A percentile compares a stretch with the other conserved stretches of the same genome.
phyloP scores from a whole-genome alignment of 176 grass and related monocot species.

The Ananas comosus region DNA sequence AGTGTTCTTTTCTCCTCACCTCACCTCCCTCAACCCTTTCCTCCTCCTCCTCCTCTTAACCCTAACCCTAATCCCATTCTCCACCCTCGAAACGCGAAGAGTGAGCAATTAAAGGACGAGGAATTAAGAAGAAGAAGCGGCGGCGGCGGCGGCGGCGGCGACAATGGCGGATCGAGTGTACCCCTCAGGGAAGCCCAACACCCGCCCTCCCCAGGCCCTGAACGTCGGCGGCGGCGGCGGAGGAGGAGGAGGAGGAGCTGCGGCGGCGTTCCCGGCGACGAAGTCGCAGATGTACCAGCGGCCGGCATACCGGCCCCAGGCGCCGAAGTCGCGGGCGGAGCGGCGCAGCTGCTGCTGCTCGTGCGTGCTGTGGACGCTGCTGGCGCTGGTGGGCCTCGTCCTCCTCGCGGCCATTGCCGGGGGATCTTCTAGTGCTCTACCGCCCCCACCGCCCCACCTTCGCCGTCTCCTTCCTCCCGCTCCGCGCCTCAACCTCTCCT shows the following conservation, averaged over 20 bases:
- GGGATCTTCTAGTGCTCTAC: conserved; percentile 79
- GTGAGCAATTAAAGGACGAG: too few species aligned
- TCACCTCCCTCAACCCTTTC: conserved; percentile 19
- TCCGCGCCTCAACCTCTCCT: conserved; percentile 58
- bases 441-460: conserved; percentile 79
- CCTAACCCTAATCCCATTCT: conserved; percentile 21
- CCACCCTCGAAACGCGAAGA: background rate
- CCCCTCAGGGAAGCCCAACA: conserved; percentile 61
- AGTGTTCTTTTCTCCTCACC: conserved; percentile 59
- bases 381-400: conserved; percentile 56
- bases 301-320: conserved; percentile 67
- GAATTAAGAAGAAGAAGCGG: too few species aligned
- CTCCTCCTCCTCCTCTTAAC: conserved; percentile 3
- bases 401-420: conserved; percentile 57
- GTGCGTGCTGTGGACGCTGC: conserved; percentile 52
- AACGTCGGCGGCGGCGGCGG: conserved; percentile 13
- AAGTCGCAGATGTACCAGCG: conserved; percentile 81
- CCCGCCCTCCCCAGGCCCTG: conserved; percentile 33
- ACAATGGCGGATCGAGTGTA: conserved; percentile 75
- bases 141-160: background rate
- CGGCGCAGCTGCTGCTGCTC: conserved; percentile 56
- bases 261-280: conserved; percentile 24
- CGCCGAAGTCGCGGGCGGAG: conserved; percentile 45
- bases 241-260: too few species aligned
- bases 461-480: conserved; percentile 45